Conservation (phyloP, 352 stramenopile genomes). For the Globisporangium camurandrum region DNA sequence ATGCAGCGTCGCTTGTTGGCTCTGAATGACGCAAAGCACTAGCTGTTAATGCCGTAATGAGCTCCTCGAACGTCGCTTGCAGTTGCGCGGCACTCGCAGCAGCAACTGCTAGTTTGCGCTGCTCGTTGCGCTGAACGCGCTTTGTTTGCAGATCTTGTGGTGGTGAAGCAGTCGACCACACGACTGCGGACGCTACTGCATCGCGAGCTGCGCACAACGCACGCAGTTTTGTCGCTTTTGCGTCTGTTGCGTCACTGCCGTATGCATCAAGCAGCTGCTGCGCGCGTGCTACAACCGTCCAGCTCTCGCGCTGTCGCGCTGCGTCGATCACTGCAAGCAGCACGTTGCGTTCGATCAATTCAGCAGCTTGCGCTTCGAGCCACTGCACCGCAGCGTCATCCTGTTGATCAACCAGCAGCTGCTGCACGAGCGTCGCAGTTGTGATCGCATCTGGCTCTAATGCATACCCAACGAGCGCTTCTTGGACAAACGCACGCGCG, state of each 20-base stretch:
- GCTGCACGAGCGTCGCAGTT: constrained; percentile 29
- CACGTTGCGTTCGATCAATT: constrained; percentile 6
- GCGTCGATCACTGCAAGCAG: constrained; percentile 41
- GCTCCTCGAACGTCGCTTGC: too few relatives aligned
- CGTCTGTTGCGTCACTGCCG: not conserved
- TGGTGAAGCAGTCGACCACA: constrained; percentile 9
- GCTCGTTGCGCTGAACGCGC: constrained; percentile 7
- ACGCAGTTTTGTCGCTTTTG: not conserved
- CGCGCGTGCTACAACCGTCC: constrained; percentile 21
- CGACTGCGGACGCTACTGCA: constrained; percentile 2
- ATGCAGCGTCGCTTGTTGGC: too few relatives aligned
- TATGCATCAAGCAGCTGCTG: not conserved
- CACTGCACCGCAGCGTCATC: constrained; percentile 19
- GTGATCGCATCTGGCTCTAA: constrained; percentile 37
- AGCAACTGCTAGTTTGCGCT: not conserved
- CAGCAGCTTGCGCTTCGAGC: constrained; percentile 8
- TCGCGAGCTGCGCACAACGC: constrained; percentile 5
- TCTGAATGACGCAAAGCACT: too few relatives aligned
- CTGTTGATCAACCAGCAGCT: constrained; percentile 32
- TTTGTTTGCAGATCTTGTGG: too few relatives aligned
- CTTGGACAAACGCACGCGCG: constrained; percentile 19
- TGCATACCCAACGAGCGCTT: constrained; percentile 22
- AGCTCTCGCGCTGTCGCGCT: constrained; percentile 31
- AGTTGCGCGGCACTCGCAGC: not conserved
- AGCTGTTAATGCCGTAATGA: too few relatives aligned